Evolutionary conservation across 371 early-diverging fungal genomes (phyloP).

Genomic region (Funneliformis caledonium): DNA sequence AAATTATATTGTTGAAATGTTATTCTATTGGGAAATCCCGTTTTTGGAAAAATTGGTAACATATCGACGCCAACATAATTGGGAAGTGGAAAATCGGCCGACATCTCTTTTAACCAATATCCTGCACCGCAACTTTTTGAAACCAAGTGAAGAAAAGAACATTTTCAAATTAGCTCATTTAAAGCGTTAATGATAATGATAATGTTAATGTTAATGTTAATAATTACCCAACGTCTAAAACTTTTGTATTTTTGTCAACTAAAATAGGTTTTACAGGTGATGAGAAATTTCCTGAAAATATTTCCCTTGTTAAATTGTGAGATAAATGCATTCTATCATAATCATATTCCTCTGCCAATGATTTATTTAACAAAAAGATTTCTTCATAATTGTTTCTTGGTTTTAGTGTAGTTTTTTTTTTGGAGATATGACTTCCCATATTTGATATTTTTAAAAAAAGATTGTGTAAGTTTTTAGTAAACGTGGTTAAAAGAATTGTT

Average conservation of each 20-base stretch:
- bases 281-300: conserved; percentile 24
- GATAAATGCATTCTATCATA: not conserved
- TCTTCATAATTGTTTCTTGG: too few species aligned
- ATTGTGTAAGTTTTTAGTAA: too few species aligned
- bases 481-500: too few species aligned
- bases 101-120: conserved; percentile 17
- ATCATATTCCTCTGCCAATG: not conserved
- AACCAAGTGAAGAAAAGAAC: not conserved
- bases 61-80: conserved; percentile 14
- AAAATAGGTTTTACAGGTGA: not conserved
- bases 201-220: too few species aligned
- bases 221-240: conserved; percentile 26
- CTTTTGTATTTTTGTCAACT: not conserved
- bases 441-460: too few species aligned
- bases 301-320: not conserved
- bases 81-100: not conserved
- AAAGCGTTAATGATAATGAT: not conserved
- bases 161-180: not conserved
- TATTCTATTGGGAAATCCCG: conserved; percentile 37
- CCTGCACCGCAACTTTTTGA: conserved; percentile 12
- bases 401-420: not conserved
- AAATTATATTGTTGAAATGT: conserved; percentile 38
- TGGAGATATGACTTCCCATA: not conserved
- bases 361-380: not conserved
- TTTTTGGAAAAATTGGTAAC: conserved; percentile 5